These are phyloP conservation scores for Typha latifolia DNA, from an alignment of 176 grass and related monocot genomes.

Conservation along the genomic window DNA sequence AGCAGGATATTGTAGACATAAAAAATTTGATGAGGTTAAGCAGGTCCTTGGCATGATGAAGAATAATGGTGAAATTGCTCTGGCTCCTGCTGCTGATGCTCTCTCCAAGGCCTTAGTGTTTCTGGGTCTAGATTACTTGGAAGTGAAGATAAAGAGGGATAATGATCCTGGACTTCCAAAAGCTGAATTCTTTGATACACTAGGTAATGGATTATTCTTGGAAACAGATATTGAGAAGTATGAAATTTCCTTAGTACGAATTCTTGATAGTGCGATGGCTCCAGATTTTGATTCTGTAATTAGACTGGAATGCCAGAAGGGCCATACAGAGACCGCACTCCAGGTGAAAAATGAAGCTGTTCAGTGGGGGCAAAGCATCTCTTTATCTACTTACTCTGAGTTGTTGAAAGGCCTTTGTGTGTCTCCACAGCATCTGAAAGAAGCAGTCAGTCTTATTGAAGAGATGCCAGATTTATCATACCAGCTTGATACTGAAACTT, in stretches of 20 bases:
- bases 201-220: constrained; percentile 86
- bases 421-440: constrained; percentile 26
- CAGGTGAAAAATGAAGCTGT: constrained; percentile 51
- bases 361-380: constrained; percentile 55
- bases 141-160: constrained; percentile 87
- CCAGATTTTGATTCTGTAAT: constrained; percentile 41
- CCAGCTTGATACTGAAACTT: constrained; percentile 46
- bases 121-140: constrained; percentile 56
- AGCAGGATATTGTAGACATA: constrained; percentile 80
- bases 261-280: constrained; percentile 48
- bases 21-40: constrained; percentile 79
- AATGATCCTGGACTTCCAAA: constrained; percentile 55
- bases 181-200: constrained; percentile 87
- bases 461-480: constrained; percentile 40
- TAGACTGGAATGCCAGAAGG: constrained; percentile 46
- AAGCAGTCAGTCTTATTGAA: constrained; percentile 41
- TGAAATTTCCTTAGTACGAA: constrained; percentile 47
- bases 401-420: constrained; percentile 42
- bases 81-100: constrained; percentile 43
- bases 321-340: constrained; percentile 40
- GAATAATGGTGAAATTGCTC: constrained; percentile 35
- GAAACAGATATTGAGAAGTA: constrained; percentile 62
- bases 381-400: constrained; percentile 33
- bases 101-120: constrained; percentile 66
- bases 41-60: constrained; percentile 46